Conservation (phyloP, 805 yeast species). For the Yarrowia sp. region DNA sequence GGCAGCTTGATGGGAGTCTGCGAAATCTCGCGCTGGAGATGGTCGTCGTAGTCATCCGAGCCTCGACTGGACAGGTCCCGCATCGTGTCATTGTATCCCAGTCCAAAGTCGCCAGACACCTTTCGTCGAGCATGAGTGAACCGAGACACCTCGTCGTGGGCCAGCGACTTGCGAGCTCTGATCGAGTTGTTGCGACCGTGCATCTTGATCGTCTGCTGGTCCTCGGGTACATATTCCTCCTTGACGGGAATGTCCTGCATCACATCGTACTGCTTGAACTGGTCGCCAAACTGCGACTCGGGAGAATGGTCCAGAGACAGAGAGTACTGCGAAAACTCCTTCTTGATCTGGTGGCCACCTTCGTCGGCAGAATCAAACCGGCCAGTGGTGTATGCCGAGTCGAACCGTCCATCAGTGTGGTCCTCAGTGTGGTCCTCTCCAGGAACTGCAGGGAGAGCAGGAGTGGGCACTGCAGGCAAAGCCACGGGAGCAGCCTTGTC, state of each 20-base stretch:
- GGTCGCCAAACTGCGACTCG: slow-evolving; percentile 14
- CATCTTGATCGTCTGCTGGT: slow-evolving; percentile 38
- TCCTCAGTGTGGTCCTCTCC: not conserved
- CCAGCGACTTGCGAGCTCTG: slow-evolving; percentile 23
- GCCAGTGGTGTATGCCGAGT: slow-evolving; percentile 24
- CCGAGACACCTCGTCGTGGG: slow-evolving; percentile 21
- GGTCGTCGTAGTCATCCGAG: slow-evolving; percentile 40
- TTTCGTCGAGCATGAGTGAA: slow-evolving; percentile 31
- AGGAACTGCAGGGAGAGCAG: slow-evolving; percentile 15
- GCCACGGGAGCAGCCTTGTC: not conserved
- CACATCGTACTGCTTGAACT: slow-evolving; percentile 29
- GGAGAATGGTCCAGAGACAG: slow-evolving; percentile 16
- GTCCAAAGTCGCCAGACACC: slow-evolving; percentile 26
- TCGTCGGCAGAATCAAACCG: slow-evolving; percentile 26
- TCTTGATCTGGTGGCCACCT: not conserved
- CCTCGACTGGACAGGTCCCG: slow-evolving; percentile 1
- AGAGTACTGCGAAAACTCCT: slow-evolving; percentile 18
- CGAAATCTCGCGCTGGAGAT: slow-evolving; percentile 40
- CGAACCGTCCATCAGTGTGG: not conserved
- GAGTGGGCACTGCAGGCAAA: slow-evolving; percentile 7
- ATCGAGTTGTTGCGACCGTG: slow-evolving; percentile 25
- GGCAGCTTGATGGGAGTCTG: slow-evolving; percentile 42
- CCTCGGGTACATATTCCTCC: slow-evolving; percentile 28
- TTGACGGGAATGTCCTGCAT: slow-evolving; percentile 35
- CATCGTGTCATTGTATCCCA: slow-evolving; percentile 33